Evolutionary conservation across 805 yeast genomes (phyloP).

Genomic region (Candida michaelii): DNA sequence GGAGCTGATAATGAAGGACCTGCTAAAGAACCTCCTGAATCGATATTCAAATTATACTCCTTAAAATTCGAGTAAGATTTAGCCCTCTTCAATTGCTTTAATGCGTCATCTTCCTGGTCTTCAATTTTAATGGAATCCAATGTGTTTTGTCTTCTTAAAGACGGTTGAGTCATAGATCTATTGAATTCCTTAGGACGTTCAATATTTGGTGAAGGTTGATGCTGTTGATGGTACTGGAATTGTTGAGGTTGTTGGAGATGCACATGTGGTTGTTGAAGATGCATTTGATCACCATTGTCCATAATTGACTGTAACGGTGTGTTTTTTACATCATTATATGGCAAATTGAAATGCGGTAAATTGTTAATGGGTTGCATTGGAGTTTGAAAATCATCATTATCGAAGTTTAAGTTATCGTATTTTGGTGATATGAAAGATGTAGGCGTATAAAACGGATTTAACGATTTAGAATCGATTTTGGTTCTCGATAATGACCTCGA

Average conservation of each 20-base stretch:
- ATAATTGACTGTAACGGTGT: constrained; percentile 17
- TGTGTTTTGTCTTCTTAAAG: constrained; percentile 25
- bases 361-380: constrained; percentile 20
- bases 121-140: constrained; percentile 35
- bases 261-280: constrained; percentile 1
- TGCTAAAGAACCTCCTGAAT: no score
- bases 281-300: neutral
- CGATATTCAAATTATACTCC: constrained; percentile 2
- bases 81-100: constrained; percentile 39
- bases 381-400: constrained; percentile 23
- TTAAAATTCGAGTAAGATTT: constrained; percentile 23
- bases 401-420: constrained; percentile 20
- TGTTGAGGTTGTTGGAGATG: constrained; percentile 5
- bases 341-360: constrained; percentile 5
- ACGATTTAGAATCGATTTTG: constrained; percentile 31
- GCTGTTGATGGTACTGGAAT: constrained; percentile 1
- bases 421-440: constrained; percentile 26
- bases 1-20: no score
- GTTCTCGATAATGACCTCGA: constrained; percentile 41
- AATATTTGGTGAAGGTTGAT: neutral
- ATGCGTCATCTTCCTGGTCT: constrained; percentile 44
- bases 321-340: neutral
- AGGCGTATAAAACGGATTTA: constrained; percentile 34
- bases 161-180: constrained; percentile 14
- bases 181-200: constrained; percentile 6